Percentiles rank a stretch among this genome's conserved stretches.
These are phyloP conservation scores for Phytopythium oedochilum DNA, from an alignment of 352 stramenopile species.

Conservation along the genomic window DNA sequence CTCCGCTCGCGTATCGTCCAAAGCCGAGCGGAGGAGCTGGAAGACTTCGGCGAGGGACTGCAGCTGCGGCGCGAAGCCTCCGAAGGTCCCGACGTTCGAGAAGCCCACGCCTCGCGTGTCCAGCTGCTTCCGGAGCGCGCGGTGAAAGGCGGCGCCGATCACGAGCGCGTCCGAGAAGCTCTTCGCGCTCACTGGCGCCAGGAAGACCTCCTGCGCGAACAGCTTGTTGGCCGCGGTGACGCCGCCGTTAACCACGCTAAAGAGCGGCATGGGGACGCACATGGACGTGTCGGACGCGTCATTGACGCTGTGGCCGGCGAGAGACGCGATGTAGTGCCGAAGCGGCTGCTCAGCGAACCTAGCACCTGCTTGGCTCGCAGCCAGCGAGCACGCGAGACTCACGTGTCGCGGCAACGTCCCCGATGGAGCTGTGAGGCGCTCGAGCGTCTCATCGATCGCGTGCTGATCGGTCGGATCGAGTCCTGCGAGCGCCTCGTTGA, in stretches of 20 bases:
- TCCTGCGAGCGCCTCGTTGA: conserved; percentile 36
- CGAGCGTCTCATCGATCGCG: conserved; percentile 30
- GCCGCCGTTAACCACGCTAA: conserved; percentile 69
- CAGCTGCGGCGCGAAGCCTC: conserved; percentile 57
- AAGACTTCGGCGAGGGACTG: conserved; percentile 58
- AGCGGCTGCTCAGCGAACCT: conserved; percentile 51
- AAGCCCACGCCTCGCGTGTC: conserved; percentile 51
- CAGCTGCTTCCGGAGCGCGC: conserved; percentile 33
- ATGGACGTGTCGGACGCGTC: conserved; percentile 20
- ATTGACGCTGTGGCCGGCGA: conserved; percentile 29
- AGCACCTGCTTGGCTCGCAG: conserved; percentile 55
- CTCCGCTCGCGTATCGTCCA: conserved; percentile 36
- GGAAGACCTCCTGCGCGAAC: conserved; percentile 57
- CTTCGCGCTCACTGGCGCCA: conserved; percentile 40
- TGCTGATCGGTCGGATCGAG: conserved; percentile 46
- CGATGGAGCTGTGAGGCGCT: neutral
- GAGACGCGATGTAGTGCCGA: conserved; percentile 43
- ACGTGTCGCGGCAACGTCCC: conserved; percentile 8
- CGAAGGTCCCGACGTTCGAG: conserved; percentile 50
- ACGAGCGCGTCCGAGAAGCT: conserved; percentile 61
- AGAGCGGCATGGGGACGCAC: conserved; percentile 66
- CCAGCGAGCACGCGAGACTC: conserved; percentile 54
- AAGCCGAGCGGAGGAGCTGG: conserved; percentile 38
- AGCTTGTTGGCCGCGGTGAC: conserved; percentile 64
- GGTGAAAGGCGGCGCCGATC: conserved; percentile 46